phyloP scores from a whole-genome alignment of 352 stramenopile species.

The Blastocystis sp. region DNA sequence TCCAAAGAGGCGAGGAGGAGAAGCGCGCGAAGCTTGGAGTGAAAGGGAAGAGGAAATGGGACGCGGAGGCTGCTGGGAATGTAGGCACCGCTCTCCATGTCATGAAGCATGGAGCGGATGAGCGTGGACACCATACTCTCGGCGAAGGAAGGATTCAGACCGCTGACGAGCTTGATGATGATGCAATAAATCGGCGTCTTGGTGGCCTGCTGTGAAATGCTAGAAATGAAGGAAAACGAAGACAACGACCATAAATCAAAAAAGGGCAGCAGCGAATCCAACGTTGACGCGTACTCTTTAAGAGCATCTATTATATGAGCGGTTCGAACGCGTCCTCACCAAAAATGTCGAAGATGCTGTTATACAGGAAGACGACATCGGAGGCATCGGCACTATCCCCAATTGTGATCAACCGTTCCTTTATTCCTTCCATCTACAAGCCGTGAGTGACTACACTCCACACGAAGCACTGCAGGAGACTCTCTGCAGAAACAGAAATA shows the following conservation, averaged over 20 bases:
- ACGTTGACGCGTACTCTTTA: not conserved
- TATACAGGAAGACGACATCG: conserved; percentile 32
- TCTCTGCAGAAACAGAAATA: not conserved
- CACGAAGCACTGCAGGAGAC: not conserved
- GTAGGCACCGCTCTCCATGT: not conserved
- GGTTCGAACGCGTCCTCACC: not conserved
- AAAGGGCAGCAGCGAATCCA: conserved; percentile 14
- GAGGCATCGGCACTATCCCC: conserved; percentile 12
- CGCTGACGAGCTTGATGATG: conserved; percentile 9
- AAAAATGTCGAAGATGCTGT: conserved; percentile 7
- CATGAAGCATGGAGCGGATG: not conserved
- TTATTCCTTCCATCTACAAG: conserved; percentile 38
- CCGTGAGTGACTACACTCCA: not conserved
- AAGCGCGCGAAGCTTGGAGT: conserved; percentile 16
- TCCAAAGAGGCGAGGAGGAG: conserved; percentile 6
- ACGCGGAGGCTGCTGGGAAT: conserved; percentile 26
- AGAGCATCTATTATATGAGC: conserved; percentile 7
- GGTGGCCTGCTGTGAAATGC: conserved; percentile 48
- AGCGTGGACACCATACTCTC: conserved; percentile 14
- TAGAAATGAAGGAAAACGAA: not conserved
- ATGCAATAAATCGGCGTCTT: conserved; percentile 39
- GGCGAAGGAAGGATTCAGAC: conserved; percentile 1
- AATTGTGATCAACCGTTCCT: conserved; percentile 11
- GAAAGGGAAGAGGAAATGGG: not conserved
- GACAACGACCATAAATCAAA: conserved; percentile 44